Evolutionary conservation across 345 rosid species (phyloP).

Genomic region (Dovyalis caffra): DNA sequence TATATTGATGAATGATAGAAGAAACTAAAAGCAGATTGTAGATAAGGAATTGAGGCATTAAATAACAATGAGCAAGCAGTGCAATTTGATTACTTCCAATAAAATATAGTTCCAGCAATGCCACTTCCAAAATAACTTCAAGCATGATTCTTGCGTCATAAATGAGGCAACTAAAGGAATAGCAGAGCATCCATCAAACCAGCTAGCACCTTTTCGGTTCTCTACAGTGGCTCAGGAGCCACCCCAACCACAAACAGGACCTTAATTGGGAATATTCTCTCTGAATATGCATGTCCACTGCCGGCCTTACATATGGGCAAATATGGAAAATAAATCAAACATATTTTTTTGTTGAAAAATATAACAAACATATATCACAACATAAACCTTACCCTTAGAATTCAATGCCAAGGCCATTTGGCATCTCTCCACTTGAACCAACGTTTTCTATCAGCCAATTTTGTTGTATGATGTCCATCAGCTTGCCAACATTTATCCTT

Average conservation of each 20-base stretch:
- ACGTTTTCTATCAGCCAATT: conserved; percentile 26
- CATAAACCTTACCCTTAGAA: not conserved
- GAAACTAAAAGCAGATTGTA: no score
- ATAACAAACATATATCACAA: not conserved
- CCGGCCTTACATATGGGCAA: not conserved
- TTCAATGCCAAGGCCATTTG: conserved; percentile 88
- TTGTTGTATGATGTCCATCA: conserved; percentile 20
- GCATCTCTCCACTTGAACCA: conserved; percentile 87
- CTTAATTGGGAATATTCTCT: not conserved
- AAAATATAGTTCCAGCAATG: not conserved
- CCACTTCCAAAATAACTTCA: not conserved
- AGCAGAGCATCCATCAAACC: not conserved
- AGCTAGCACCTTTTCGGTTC: no score
- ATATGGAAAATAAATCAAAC: no score
- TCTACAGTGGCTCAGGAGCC: no score
- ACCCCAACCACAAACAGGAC: no score
- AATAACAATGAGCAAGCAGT: not conserved
- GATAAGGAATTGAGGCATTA: not conserved
- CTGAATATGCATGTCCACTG: not conserved
- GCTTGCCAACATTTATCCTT: conserved; percentile 11
- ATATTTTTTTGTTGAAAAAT: no score
- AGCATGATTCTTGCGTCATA: not conserved
- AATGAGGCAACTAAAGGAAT: not conserved
- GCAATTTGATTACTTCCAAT: not conserved
- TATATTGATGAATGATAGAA: not conserved